A percentile compares a stretch with the other conserved stretches of the same genome.
These are phyloP conservation scores for Yarrowia sp. DNA, from an alignment of 805 yeast species.

Conservation along the genomic window DNA sequence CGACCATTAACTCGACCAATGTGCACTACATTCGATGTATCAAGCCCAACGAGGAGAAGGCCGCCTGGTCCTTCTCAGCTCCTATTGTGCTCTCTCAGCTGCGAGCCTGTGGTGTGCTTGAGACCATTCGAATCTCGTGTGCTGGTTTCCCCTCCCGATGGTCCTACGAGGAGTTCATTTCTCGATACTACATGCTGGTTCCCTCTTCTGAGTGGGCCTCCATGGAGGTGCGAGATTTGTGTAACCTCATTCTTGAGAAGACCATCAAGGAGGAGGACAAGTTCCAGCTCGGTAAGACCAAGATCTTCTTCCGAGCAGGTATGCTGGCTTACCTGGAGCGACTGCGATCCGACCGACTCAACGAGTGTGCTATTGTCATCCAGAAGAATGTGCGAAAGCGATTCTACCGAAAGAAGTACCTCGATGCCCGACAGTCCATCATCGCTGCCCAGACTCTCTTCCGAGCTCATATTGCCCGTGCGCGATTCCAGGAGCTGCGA, in stretches of 20 bases:
- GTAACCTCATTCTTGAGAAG: slow-evolving; percentile 60
- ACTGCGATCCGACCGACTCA: slow-evolving; percentile 72
- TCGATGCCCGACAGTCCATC: slow-evolving; percentile 53
- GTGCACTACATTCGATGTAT: slow-evolving; percentile 97
- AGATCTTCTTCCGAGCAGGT: slow-evolving; percentile 95
- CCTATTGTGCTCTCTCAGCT: slow-evolving; percentile 92
- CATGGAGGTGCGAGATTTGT: slow-evolving; percentile 57
- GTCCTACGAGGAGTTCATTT: slow-evolving; percentile 90
- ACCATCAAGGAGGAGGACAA: slow-evolving; percentile 64
- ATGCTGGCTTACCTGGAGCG: slow-evolving; percentile 90
- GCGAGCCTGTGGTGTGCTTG: slow-evolving; percentile 98
- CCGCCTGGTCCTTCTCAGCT: slow-evolving; percentile 94
- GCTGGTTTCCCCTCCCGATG: slow-evolving; percentile 98
- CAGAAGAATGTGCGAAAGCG: slow-evolving; percentile 76
- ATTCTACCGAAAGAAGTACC: slow-evolving; percentile 59
- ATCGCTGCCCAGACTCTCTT: slow-evolving; percentile 54
- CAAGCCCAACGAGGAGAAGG: slow-evolving; percentile 90
- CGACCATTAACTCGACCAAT: slow-evolving; percentile 87
- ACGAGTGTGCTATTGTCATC: slow-evolving; percentile 72
- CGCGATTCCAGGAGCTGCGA: slow-evolving; percentile 46
- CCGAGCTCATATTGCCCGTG: slow-evolving; percentile 63
- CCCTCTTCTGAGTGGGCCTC: slow-evolving; percentile 63
- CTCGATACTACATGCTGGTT: slow-evolving; percentile 79
- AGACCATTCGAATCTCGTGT: slow-evolving; percentile 92
- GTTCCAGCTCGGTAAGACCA: slow-evolving; percentile 88